Base-by-base conservation (phyloP, 140 eudicot species). In the Cichorium intybus region DNA sequence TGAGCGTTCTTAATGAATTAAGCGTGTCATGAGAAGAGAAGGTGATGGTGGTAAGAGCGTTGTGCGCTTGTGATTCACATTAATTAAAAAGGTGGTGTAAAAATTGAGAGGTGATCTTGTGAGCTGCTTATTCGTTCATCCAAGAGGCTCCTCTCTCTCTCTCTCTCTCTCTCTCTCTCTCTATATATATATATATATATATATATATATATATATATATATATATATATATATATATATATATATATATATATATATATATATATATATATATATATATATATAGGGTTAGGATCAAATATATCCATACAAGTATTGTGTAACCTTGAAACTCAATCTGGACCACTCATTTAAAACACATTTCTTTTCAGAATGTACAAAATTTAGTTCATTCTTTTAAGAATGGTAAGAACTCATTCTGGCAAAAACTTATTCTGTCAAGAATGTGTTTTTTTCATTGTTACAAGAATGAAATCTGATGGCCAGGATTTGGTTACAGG, bases 1-100 rank as follows among this genome's bases (percentile, higher is more conserved):
- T 7, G 63, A 80, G 87, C 84, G 68, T 75, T 75, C 59, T 58
- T 49, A 64, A 64, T 79, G 70, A 80, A 76, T 84, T 73, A 84
- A 66, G 77, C 71, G 70, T 66, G 80, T 84, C 96, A 79, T 82
- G 94, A 79, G 82, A 84, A 85, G 81, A 56, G 87, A 77, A 68
- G 87, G 76, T 77, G 89, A 77, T 72, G 84, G 69, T 66, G 76
- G 59, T 76, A 57, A 72, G 87, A 80, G 86, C 89, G 86, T 74
- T 80, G 81, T 10, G 31, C 68, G 60, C 97, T 71, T 86, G 97
- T 89, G 97, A 86, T 66, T 55, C 81, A 68, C 85, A 83, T 86
- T 80, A 83, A 86, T 83, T 63, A 64, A 78, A 81, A 75, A 84
- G 58, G 78, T 67, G 64, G 58, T 37, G 78, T 73, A 49, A 81